These are phyloP conservation scores for Silene latifolia DNA, from an alignment of 148 eudicot species.

Conservation along the genomic window DNA sequence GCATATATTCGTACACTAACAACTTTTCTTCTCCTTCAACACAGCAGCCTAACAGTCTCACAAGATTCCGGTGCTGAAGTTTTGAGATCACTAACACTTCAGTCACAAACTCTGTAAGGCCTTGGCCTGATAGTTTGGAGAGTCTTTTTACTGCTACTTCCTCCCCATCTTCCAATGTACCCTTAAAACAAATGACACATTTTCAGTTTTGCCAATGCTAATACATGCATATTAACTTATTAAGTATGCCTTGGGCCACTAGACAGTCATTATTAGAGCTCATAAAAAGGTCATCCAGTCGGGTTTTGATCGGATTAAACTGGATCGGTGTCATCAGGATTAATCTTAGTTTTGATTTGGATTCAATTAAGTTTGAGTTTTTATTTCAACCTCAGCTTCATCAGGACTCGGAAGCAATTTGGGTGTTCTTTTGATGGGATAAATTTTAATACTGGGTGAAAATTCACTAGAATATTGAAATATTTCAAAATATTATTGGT, in stretches of 20 bases:
- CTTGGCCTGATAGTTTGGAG: constrained; percentile 42
- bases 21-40: constrained; percentile 34
- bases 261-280: neutral
- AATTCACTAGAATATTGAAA: too few relatives aligned
- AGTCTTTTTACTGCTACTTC: constrained; percentile 45
- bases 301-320: neutral
- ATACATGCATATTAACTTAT: neutral
- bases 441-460: too few relatives aligned
- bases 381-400: too few relatives aligned
- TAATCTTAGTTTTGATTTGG: neutral
- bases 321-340: neutral
- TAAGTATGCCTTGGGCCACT: neutral
- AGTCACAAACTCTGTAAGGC: constrained; percentile 40
- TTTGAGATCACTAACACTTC: constrained; percentile 41
- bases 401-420: too few relatives aligned
- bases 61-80: constrained; percentile 47
- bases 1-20: constrained; percentile 41
- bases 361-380: neutral
- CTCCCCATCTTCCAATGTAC: constrained; percentile 31
- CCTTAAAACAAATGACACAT: constrained; percentile 13
- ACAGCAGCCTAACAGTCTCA: constrained; percentile 38
- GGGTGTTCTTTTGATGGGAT: too few relatives aligned
- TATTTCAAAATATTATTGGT: neutral
- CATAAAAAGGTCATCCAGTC: neutral
- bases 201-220: neutral